A percentile compares a stretch with the other conserved stretches of the same genome.
Conservation (phyloP, 2,329 filamentous ascomycete genomes). For the Fusarium lyarnte region DNA sequence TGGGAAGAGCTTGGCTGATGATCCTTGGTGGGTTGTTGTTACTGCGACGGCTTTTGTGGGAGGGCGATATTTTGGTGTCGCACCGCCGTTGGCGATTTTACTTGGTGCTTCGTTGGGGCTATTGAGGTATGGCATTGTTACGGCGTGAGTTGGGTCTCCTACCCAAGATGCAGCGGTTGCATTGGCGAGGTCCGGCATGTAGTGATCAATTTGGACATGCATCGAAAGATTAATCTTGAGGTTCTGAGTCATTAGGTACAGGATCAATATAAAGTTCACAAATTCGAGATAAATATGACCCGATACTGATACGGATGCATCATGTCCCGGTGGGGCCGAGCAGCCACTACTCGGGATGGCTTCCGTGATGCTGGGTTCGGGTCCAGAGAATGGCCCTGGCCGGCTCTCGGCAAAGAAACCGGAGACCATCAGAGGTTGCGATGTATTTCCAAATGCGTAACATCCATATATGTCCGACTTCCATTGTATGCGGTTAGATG, state of each 20-base stretch:
- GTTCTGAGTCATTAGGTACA: not conserved
- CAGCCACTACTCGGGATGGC: not conserved
- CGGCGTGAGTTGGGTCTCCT: accelerated
- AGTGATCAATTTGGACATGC: accelerated
- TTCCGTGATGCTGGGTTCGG: not conserved
- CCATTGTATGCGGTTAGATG: not conserved
- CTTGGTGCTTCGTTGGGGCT: conserved; percentile 12
- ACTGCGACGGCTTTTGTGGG: conserved; percentile 52
- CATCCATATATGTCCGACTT: accelerated
- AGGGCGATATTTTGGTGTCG: not conserved
- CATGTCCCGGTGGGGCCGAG: not conserved
- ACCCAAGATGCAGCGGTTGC: accelerated
- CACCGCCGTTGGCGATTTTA: not conserved
- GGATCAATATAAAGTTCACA: not conserved
- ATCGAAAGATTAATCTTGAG: not conserved
- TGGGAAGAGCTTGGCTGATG: conserved; percentile 64
- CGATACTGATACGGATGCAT: not conserved
- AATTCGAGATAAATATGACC: not conserved
- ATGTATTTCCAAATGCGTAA: not conserved
- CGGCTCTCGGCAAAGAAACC: not conserved
- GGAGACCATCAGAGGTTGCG: accelerated
- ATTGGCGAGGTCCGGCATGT: not conserved
- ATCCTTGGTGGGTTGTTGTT: conserved; percentile 72
- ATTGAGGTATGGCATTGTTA: conserved; percentile 6
- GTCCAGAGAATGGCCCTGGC: accelerated